These are phyloP conservation scores for Diatrype stigma DNA, from an alignment of 2,329 filamentous ascomycete species.

Conservation along the genomic window DNA sequence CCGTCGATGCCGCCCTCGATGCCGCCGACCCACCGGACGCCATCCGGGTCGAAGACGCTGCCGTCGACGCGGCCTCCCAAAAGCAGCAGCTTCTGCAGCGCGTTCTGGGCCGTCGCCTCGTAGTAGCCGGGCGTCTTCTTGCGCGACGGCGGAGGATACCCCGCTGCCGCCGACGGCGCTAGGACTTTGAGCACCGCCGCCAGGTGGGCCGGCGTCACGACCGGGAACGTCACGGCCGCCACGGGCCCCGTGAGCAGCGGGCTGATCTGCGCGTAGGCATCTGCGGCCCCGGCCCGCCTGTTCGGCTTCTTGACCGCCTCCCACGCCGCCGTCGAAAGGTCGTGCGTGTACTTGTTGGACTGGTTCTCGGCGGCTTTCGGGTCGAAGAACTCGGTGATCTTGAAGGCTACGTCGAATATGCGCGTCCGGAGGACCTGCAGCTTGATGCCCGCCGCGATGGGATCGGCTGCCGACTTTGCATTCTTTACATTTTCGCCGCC, in stretches of 20 bases:
- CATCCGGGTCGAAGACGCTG: constrained; percentile 73
- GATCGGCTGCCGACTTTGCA: constrained; percentile 24
- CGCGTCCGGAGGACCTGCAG: constrained; percentile 83
- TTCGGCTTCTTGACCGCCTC: constrained; percentile 37
- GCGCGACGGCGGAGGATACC: constrained; percentile 73
- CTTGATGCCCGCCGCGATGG: constrained; percentile 60
- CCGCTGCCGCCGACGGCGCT: constrained; percentile 56
- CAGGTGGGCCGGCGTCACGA: constrained; percentile 78
- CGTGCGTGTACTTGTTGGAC: constrained; percentile 42
- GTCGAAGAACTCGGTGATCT: constrained; percentile 79
- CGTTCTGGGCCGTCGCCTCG: constrained; percentile 73
- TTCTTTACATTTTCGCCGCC: no score
- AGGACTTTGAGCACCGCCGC: constrained; percentile 77
- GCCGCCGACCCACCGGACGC: constrained; percentile 61
- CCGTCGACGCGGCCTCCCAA: constrained; percentile 85
- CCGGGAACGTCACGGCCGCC: constrained; percentile 74
- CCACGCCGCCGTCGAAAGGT: constrained; percentile 52
- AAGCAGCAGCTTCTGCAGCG: constrained; percentile 80
- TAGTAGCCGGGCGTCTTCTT: constrained; percentile 76
- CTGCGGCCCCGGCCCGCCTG: constrained; percentile 31
- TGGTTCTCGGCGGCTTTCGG: constrained; percentile 41
- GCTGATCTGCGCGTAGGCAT: constrained; percentile 56
- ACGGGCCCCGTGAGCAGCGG: constrained; percentile 79
- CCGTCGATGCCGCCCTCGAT: constrained; percentile 80
- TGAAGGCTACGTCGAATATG: constrained; percentile 81